Base-by-base conservation (phyloP, 495 filamentous ascomycete genomes). In the Aspergillus nanangensis region DNA sequence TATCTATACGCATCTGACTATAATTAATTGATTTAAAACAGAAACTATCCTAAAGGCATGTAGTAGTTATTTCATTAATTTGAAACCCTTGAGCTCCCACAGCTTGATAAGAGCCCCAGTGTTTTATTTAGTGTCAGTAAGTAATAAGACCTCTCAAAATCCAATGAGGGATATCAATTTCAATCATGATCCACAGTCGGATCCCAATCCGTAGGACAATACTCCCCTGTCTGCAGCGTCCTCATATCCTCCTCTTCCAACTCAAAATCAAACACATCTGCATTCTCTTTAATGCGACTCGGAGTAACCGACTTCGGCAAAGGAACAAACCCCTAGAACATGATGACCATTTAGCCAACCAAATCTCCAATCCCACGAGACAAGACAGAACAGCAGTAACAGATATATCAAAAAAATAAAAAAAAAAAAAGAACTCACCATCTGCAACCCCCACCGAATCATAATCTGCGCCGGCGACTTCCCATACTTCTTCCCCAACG, bases 361-460 rank as follows among this genome's bases (percentile, higher is more conserved):
- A 1, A 9, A n/a, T 36, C 15, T 22, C 14, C 29, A 27, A n/a
- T 29, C 18, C 24, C 2, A 11, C 13, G n/a, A n/a, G 8, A 21
- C 3, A 13, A 20, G 8, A 10, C 5, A 38, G 1, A 24, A 2
- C 22, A 1, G 8, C 8, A 29, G 10, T 8, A 46, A 7, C 5
- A 25, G 11, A 34, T 0, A n/a, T 11, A 7, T 11, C 25, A 29
- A 29, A 29, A 29, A 29, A 7, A 17, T n/a, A n/a, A n/a, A 49
- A 21, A 18, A 14, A 17, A 4, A 35, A 47, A 0, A 8, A 9
- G 39, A 31, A 45, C 66, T 47, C 40, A 70, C 68, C 61, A 74
- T 92, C 64, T 95, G 88, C 60, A 95, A 63, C 53, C 86, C 87
- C 90, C 90, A 95, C 38, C 88, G 74, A 18, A 95, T 58, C 55